phyloP scores from a whole-genome alignment of 139 green algal genomes.

The Yamagishiella unicocca region DNA sequence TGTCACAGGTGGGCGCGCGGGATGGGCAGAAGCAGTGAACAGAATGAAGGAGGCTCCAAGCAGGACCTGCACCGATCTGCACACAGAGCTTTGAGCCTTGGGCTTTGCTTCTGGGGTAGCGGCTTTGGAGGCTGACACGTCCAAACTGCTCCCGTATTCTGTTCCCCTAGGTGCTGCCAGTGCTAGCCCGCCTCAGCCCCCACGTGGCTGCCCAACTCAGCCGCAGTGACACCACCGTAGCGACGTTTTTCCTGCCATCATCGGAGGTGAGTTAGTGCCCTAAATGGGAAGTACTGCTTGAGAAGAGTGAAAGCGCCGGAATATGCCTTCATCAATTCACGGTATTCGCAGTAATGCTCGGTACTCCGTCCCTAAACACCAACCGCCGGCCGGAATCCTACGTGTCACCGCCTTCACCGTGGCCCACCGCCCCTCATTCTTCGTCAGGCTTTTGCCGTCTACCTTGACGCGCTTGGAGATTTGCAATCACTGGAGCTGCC shows the following conservation, averaged over 20 bases:
- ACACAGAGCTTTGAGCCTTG: too few species aligned
- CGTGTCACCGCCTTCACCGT: neutral
- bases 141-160: neutral
- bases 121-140: too few species aligned
- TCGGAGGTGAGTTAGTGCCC: conserved; percentile 23
- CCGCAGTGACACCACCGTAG: neutral
- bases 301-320: too few species aligned
- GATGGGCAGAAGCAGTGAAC: neutral
- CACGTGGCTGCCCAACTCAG: neutral
- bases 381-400: too few species aligned
- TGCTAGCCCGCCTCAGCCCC: neutral
- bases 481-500: neutral
- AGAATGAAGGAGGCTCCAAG: too few species aligned
- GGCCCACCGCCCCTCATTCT: neutral
- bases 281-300: too few species aligned
- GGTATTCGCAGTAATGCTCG: too few species aligned
- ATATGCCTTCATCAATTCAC: too few species aligned
- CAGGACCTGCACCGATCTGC: too few species aligned
- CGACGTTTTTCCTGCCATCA: neutral
- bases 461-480: neutral
- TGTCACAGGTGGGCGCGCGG: neutral
- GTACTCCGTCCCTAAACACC: too few species aligned
- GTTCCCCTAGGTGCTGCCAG: neutral
- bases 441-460: neutral
- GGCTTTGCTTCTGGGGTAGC: too few species aligned